phyloP scores from a whole-genome alignment of 768 basidiomycete species.

The Tulasnella sp. region DNA sequence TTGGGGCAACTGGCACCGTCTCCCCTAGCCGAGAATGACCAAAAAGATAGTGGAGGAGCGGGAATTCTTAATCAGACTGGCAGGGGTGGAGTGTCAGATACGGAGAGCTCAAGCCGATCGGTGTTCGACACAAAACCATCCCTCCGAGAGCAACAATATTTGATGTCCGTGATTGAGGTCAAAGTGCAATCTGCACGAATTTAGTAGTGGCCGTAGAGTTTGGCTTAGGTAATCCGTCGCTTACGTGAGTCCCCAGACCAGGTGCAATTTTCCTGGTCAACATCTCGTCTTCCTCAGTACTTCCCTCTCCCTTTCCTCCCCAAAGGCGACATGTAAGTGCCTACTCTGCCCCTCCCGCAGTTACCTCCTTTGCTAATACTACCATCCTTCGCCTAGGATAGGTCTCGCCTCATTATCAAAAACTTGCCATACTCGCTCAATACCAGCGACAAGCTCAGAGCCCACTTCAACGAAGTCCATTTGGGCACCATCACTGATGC shows the following conservation, averaged over 20 bases:
- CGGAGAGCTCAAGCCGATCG: too few species aligned
- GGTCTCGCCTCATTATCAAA: constrained; percentile 81
- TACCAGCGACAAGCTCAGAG: constrained; percentile 53
- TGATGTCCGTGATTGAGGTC: too few species aligned
- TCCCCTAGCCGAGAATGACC: too few species aligned
- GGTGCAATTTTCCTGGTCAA: neutral
- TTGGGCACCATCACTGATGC: constrained; percentile 74
- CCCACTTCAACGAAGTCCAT: constrained; percentile 59
- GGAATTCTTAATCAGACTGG: too few species aligned
- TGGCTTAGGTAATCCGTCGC: too few species aligned
- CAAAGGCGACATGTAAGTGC: neutral
- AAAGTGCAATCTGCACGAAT: too few species aligned
- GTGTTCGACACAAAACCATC: too few species aligned
- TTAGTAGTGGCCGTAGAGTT: too few species aligned
- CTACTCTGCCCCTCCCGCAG: neutral
- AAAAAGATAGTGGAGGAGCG: too few species aligned
- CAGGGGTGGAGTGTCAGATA: too few species aligned
- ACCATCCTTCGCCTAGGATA: constrained; percentile 27
- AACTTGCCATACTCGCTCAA: constrained; percentile 60
- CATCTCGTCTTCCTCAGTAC: neutral
- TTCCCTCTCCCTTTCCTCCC: neutral
- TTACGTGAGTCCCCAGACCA: neutral
- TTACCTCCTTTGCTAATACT: neutral
- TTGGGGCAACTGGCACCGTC: too few species aligned
- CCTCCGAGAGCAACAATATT: too few species aligned